These are phyloP conservation scores for Hypoxylon fragiforme DNA, from an alignment of 495 filamentous ascomycete species.

Conservation along the genomic window DNA sequence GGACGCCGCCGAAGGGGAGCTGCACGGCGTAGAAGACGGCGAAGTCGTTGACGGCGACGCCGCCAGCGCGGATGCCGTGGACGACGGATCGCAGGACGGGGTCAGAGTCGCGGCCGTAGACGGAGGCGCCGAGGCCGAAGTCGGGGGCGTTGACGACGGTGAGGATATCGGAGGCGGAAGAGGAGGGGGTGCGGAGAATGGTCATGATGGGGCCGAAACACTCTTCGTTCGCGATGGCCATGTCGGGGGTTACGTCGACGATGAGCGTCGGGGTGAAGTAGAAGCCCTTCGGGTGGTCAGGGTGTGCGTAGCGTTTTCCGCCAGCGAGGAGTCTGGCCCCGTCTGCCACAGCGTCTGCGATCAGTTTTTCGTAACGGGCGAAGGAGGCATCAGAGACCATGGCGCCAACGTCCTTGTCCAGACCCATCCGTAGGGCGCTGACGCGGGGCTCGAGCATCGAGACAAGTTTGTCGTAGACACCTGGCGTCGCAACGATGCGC, in stretches of 20 bases:
- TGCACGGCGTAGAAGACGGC: slow-evolving; percentile 88
- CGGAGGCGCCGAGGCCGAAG: slow-evolving; percentile 78
- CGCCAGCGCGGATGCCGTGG: slow-evolving; percentile 72
- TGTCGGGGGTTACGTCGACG: slow-evolving; percentile 74
- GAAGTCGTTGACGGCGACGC: slow-evolving; percentile 95
- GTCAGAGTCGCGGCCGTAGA: slow-evolving; percentile 69
- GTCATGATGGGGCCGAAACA: slow-evolving; percentile 91
- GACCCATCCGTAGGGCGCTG: slow-evolving; percentile 65
- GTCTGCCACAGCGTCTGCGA: slow-evolving; percentile 71
- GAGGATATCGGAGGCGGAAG: slow-evolving; percentile 62
- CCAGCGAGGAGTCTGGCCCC: slow-evolving; percentile 83
- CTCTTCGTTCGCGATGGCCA: slow-evolving; percentile 88
- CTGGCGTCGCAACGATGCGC: slow-evolving; percentile 79
- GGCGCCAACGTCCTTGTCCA: slow-evolving; percentile 77
- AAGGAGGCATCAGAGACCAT: slow-evolving; percentile 82
- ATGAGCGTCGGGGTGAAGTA: slow-evolving; percentile 92
- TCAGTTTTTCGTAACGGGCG: slow-evolving; percentile 66
- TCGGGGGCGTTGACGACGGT: slow-evolving; percentile 72
- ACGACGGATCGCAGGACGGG: slow-evolving; percentile 55
- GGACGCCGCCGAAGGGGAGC: slow-evolving; percentile 87
- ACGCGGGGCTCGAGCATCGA: slow-evolving; percentile 71
- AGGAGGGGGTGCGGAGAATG: slow-evolving; percentile 66
- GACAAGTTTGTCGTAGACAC: slow-evolving; percentile 72
- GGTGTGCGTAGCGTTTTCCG: slow-evolving; percentile 72
- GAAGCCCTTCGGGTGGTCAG: slow-evolving; percentile 72